Evolutionary conservation across 345 rosid genomes (phyloP).

Genomic region (Citrus hindsii): DNA sequence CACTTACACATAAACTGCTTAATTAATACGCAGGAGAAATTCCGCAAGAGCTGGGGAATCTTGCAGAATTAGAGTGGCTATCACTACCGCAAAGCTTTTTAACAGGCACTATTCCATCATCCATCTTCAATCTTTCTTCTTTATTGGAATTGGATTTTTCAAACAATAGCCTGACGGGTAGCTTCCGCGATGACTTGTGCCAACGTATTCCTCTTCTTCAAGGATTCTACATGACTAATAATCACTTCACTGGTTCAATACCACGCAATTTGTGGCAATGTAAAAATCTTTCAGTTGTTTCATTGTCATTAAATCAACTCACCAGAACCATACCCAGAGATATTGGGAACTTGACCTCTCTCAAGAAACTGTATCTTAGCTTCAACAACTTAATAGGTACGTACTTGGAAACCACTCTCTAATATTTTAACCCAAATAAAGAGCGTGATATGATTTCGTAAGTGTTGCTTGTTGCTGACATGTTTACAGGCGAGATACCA

Average conservation of each 20-base stretch:
- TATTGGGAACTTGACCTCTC: slow-evolving; percentile 15
- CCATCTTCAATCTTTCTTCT: background rate
- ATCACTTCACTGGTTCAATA: background rate
- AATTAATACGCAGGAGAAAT: background rate
- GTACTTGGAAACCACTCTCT: background rate
- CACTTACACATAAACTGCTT: too few species aligned
- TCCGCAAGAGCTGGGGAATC: background rate
- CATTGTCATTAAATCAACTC: background rate
- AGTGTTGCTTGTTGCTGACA: background rate
- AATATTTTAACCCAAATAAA: background rate
- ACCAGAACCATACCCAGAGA: slow-evolving; percentile 11
- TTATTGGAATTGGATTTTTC: background rate
- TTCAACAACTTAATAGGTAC: slow-evolving; percentile 16
- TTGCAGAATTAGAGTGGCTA: background rate
- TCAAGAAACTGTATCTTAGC: background rate
- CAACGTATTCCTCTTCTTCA: background rate
- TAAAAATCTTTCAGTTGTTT: background rate
- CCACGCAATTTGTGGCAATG: slow-evolving; percentile 4
- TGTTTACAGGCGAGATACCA: slow-evolving; percentile 17
- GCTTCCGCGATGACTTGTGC: background rate
- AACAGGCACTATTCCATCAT: background rate
- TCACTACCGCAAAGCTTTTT: background rate
- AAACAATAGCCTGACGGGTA: background rate
- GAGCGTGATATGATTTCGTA: background rate
- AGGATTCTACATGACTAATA: background rate